Conservation (phyloP, 345 rosid species). For the Populus nigra region DNA sequence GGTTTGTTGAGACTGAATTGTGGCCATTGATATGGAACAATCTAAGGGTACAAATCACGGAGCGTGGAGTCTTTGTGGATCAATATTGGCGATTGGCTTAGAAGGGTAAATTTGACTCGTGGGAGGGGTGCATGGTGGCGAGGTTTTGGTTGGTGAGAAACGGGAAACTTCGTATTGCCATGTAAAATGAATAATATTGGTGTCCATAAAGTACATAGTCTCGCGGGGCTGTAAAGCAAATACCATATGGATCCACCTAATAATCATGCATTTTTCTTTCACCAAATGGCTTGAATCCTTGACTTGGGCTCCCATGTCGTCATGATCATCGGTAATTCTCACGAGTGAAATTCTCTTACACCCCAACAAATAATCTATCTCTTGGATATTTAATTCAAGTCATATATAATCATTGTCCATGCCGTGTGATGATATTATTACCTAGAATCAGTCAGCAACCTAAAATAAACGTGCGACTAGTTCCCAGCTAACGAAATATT, state of each 20-base stretch:
- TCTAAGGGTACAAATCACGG: neutral
- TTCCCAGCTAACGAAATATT: too few species aligned
- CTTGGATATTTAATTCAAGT: too few species aligned
- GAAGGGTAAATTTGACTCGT: conserved; percentile 17
- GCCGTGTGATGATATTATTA: too few species aligned
- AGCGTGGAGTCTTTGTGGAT: neutral
- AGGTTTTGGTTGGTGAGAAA: conserved; percentile 21
- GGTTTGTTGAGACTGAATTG: conserved; percentile 22
- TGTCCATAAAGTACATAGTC: too few species aligned
- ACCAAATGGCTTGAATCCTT: neutral
- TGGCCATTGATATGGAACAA: conserved; percentile 9
- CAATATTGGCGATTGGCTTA: neutral
- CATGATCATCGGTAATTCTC: too few species aligned
- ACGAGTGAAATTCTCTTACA: too few species aligned
- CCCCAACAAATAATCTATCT: too few species aligned
- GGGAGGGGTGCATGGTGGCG: neutral
- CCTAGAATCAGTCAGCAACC: too few species aligned
- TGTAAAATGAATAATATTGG: too few species aligned
- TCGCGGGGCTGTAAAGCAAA: neutral
- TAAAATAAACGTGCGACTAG: too few species aligned
- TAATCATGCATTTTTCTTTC: neutral
- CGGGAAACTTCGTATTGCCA: neutral
- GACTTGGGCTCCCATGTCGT: too few species aligned
- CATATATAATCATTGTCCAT: too few species aligned
- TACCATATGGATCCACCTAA: neutral